A percentile compares a stretch with the other conserved stretches of the same genome.
Conservation (phyloP, 495 filamentous ascomycete genomes). For the Penicillium malachiteum region DNA sequence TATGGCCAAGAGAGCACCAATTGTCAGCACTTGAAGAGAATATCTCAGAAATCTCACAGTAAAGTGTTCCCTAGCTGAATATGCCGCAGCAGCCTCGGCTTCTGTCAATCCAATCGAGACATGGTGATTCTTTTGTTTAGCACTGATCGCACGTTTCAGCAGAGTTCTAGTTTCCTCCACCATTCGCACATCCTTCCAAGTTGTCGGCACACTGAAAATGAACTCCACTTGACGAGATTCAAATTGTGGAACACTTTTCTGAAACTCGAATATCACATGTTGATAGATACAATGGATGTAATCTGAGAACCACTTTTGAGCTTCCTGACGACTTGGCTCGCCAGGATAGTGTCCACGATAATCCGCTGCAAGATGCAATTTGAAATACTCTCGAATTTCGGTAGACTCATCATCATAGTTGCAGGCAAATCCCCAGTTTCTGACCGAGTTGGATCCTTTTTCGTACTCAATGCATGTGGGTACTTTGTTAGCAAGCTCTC, state of each 20-base stretch:
- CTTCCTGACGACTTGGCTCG: constrained; percentile 40
- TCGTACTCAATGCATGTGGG: constrained; percentile 56
- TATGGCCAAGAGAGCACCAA: background rate
- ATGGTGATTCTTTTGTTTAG: constrained; percentile 41
- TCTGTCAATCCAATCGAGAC: constrained; percentile 65
- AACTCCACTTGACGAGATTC: constrained; percentile 55
- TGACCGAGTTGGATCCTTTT: constrained; percentile 25
- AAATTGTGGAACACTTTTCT: constrained; percentile 46
- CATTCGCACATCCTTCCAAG: constrained; percentile 59
- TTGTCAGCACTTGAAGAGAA: background rate
- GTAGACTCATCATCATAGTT: constrained; percentile 43
- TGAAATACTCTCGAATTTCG: constrained; percentile 57
- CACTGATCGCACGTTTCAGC: constrained; percentile 52
- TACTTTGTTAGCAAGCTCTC: constrained; percentile 59
- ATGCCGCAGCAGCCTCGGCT: constrained; percentile 66
- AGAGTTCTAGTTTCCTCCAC: constrained; percentile 56
- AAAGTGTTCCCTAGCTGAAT: constrained; percentile 44
- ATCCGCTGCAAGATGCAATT: constrained; percentile 55
- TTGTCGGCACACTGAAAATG: constrained; percentile 66
- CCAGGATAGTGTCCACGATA: constrained; percentile 35
- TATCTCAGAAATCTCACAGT: constrained; percentile 11
- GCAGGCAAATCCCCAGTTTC: constrained; percentile 58
- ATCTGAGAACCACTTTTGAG: constrained; percentile 54
- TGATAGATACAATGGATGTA: constrained; percentile 54
- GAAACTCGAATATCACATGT: constrained; percentile 51